Evolutionary conservation across 331 rosid genomes (phyloP), one percentile per base, ranked within the genome.

Genomic region (Erythrophleum ivorense): DNA sequence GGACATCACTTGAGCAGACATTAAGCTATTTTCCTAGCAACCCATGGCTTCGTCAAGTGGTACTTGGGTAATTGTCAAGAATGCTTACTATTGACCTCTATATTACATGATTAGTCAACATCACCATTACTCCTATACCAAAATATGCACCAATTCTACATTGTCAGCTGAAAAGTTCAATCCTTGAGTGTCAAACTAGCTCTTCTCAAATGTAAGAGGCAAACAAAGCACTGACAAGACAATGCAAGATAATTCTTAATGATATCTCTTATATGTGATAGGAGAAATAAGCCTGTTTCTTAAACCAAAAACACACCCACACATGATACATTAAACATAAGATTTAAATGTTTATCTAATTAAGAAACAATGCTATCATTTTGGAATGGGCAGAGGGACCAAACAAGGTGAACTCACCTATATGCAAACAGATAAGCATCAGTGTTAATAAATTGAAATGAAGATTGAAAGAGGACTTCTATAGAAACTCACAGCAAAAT

Each of bases 401-500:
- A 75, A 59, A 52, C 57, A 57, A 19, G 74, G 33, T 54, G 19
- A 45, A 54, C 38, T 72, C 46, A 52, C 31, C 19, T 4, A 59
- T 69, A 55, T 7, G 73, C 62, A 16, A 46, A 52, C 59, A 62
- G 70, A 63, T 64, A 45, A 19, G 75, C 68, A 74, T 75, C 2
- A 48, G 36, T 41, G 36, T 71, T 16, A 24, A 52, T 79, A 75
- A 49, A 77, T 48, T 79, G 53, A 81, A 75, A 59, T 76, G 78
- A 11, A 83, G 36, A 82, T 79, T 53, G 21, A 59, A 66, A 83
- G 67, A 31, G 59, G 55, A 41, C 66, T 21, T 75, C 65, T 9
- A 29, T 14, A 73, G 76, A 77, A 84, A 93, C 99, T 89, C 85
- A 95, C 99, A 58, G 99, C 58, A 88, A 95, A 93, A 85, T 93